Conservation (phyloP, 495 filamentous ascomycete genomes). For the Aspergillus saccharolyticus region DNA sequence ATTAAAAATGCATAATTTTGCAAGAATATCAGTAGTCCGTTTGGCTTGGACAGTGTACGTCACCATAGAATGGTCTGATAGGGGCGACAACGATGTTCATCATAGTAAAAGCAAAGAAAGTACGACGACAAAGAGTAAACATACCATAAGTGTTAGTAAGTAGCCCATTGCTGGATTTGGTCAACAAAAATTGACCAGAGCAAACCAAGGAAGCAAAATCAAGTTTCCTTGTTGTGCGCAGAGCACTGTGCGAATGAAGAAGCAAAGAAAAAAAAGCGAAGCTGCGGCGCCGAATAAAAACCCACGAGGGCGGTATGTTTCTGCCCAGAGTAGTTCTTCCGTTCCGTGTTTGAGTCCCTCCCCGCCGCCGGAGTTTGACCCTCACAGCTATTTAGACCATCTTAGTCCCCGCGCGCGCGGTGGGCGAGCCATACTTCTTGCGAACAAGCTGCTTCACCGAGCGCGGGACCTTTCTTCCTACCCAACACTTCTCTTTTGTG, state of each 20-base stretch:
- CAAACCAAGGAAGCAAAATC: background rate
- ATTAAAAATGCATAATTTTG: conserved; percentile 12
- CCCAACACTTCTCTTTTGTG: conserved; percentile 4
- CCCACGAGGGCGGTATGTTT: conserved; percentile 26
- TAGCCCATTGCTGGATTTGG: conserved; percentile 1
- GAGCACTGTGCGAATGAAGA: conserved; percentile 20
- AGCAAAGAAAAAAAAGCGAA: conserved; percentile 23
- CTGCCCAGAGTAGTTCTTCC: conserved; percentile 26
- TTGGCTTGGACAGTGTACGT: conserved; percentile 88
- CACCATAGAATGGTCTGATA: conserved; percentile 83
- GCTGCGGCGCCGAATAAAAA: conserved; percentile 23
- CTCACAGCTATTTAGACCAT: conserved; percentile 6
- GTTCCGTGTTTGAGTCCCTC: conserved; percentile 20
- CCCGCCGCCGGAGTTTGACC: conserved; percentile 12
- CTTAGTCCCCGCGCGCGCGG: conserved; percentile 10
- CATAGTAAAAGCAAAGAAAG: conserved; percentile 43
- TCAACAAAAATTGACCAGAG: conserved; percentile 2
- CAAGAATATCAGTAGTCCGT: conserved; percentile 68
- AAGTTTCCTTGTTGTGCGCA: conserved; percentile 14
- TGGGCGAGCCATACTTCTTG: conserved; percentile 4
- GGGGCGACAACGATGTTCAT: conserved; percentile 91
- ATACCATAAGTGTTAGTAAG: conserved; percentile 36
- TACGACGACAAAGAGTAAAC: conserved; percentile 17
- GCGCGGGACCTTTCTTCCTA: conserved; percentile 4
- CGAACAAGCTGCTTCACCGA: background rate